A percentile compares a stretch with the other conserved stretches of the same genome.
phyloP scores from a whole-genome alignment of 1,284 basidiomycete species.

The Puccinia polysora region DNA sequence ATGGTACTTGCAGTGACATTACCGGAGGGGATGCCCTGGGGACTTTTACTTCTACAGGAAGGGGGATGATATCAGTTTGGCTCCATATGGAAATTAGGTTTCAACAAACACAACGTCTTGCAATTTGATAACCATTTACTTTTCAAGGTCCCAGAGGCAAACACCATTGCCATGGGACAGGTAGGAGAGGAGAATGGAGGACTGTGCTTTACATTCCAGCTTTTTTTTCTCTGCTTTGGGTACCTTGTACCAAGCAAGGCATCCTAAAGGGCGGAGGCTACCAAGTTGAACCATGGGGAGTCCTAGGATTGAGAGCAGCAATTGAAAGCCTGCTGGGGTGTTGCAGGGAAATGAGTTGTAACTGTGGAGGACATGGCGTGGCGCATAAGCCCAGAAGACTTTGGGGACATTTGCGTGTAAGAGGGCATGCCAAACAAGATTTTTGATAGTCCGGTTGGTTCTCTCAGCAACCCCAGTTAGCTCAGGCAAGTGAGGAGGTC shows the following conservation, averaged over 20 bases:
- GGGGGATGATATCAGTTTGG: not conserved
- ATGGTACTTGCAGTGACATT: no score
- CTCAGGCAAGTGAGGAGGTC: slow-evolving; percentile 54
- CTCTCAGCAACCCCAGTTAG: slow-evolving; percentile 52
- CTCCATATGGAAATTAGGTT: not conserved
- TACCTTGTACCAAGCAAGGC: not conserved
- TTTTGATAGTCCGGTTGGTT: slow-evolving; percentile 49
- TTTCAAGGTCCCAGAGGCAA: not conserved
- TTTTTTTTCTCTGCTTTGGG: slow-evolving; percentile 1
- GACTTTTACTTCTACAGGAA: not conserved
- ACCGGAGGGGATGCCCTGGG: no score
- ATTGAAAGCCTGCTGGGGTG: not conserved
- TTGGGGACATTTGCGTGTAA: slow-evolving; percentile 49
- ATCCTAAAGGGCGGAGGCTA: slow-evolving; percentile 20
- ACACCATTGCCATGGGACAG: not conserved
- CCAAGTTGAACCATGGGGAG: not conserved
- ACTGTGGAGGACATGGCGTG: slow-evolving; percentile 51
- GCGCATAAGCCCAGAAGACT: slow-evolving; percentile 53
- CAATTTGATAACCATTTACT: not conserved
- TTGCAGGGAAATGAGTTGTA: slow-evolving; percentile 50
- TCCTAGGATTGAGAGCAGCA: not conserved
- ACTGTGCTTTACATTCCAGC: not conserved
- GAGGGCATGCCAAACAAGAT: slow-evolving; percentile 50
- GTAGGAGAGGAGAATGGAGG: slow-evolving; percentile 11
- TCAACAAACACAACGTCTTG: slow-evolving; percentile 1